Base-by-base conservation (phyloP, 352 stramenopile species). In the Pythium scleroteichum region DNA sequence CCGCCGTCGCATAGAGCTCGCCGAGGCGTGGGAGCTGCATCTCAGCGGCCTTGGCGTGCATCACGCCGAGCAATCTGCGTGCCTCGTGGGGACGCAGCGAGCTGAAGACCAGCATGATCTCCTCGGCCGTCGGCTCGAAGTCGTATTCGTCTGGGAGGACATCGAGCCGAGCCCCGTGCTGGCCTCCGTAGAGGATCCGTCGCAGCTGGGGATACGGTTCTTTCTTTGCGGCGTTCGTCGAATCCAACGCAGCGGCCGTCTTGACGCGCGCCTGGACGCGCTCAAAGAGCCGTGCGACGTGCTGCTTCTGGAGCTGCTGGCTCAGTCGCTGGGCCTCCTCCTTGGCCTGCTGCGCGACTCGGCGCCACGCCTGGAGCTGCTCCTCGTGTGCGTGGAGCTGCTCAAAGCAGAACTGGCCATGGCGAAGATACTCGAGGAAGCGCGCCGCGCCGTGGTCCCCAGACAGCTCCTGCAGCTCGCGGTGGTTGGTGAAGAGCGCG, bases 71-170 rank as follows among this genome's bases (percentile, higher is more conserved):
- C 3, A 88, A n/a, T n/a, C 71, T 67, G 1, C 54, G 23, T 9
- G 77, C 77, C 14, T 90, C 75, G 1, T 41, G 26, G 1, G 69
- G 54, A 0, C 71, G 69, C 2, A 86, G 41, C 10, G 71, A 62
- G 9, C 62, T 64, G 59, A 87, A 87, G 22, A 79, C 63, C n/a
- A 74, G 66, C 47, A 78, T 3, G 0, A 90, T 71, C 58, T 90
- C 75, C 1, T 77, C 58, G 29, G 56, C 64, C 17, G 73, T 65
- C 0, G 71, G 74, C 62, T 79, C 70, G 40, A 80, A 75, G 35
- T 73, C 77, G 42, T 85, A 78, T 54, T 85, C 70, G 10, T 57
- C 51, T 2, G 67, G 16, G 12, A 68, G 53, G 46, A 85, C 33
- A 26, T 78, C 66, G 1, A 78, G 22, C 16, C 61, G 40, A 19